These are phyloP conservation scores for Phytopythium helicoides DNA, from an alignment of 352 stramenopile species.

Conservation along the genomic window DNA sequence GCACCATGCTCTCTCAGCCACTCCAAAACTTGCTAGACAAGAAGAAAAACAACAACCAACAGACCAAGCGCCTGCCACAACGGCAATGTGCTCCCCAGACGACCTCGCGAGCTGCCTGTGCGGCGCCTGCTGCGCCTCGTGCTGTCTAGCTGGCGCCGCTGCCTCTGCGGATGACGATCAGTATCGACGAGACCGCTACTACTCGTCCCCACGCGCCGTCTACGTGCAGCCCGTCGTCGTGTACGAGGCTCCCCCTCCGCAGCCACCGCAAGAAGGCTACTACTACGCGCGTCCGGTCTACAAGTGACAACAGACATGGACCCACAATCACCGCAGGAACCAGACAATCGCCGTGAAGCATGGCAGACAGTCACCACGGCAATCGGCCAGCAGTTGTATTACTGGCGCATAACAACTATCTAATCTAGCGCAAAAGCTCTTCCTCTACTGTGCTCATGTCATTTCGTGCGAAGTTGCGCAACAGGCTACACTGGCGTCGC, in stretches of 20 bases:
- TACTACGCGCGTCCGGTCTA: conserved; percentile 14
- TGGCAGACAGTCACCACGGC: too few relatives aligned
- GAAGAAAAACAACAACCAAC: too few relatives aligned
- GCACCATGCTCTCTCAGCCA: conserved; percentile 5
- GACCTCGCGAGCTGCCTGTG: conserved; percentile 25
- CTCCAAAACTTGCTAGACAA: conserved; percentile 8
- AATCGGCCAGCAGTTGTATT: too few relatives aligned
- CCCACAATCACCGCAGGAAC: neutral
- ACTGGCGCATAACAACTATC: too few relatives aligned
- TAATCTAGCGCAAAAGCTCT: too few relatives aligned
- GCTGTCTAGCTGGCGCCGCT: conserved; percentile 17
- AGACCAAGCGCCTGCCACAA: neutral
- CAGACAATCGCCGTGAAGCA: too few relatives aligned
- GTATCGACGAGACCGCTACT: conserved; percentile 16
- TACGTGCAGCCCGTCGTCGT: conserved; percentile 39
- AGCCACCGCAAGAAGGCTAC: conserved; percentile 16
- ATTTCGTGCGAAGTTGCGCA: too few relatives aligned
- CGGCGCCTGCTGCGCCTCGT: conserved; percentile 19
- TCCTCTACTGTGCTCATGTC: too few relatives aligned
- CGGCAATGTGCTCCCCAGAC: conserved; percentile 19
- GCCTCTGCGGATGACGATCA: conserved; percentile 14
- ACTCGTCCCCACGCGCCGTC: conserved; percentile 21
- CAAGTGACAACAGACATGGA: neutral
- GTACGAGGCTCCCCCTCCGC: conserved; percentile 15
- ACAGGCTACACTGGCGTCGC: too few relatives aligned